Evolutionary conservation across 768 basidiomycete genomes (phyloP).

Genomic region (Auricularia heimuer): DNA sequence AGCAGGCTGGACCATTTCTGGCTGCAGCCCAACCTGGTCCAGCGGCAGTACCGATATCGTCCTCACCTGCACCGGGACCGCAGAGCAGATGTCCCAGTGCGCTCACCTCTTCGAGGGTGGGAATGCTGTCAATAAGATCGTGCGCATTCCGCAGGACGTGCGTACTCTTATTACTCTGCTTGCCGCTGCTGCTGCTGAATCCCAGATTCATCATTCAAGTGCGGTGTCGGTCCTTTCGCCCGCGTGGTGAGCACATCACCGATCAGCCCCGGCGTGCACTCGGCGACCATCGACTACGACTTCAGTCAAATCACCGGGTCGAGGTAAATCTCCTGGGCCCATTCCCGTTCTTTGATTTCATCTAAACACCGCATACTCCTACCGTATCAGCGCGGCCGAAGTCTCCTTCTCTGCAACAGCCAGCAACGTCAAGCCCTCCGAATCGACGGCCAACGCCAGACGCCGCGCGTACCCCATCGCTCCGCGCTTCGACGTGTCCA

Average conservation of each 20-base stretch:
- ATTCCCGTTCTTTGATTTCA: neutral
- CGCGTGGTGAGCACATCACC: neutral
- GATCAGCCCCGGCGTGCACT: slow-evolving; percentile 22
- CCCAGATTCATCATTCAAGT: slow-evolving; percentile 1
- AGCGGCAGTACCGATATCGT: slow-evolving; percentile 2
- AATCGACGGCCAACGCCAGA: neutral
- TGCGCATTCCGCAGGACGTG: slow-evolving; percentile 43
- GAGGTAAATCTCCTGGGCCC: neutral
- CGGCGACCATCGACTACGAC: slow-evolving; percentile 32
- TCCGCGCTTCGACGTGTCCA: neutral
- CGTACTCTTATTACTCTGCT: slow-evolving; percentile 9
- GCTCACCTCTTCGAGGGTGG: slow-evolving; percentile 30
- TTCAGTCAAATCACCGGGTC: slow-evolving; percentile 15
- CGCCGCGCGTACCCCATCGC: neutral
- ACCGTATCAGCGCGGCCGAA: neutral
- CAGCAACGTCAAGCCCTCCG: neutral
- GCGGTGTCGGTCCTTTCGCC: slow-evolving; percentile 8
- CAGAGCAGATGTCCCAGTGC: slow-evolving; percentile 17
- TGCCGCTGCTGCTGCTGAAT: neutral
- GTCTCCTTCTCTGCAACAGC: neutral
- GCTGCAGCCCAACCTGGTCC: slow-evolving; percentile 29
- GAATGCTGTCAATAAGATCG: slow-evolving; percentile 36
- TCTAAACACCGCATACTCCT: neutral
- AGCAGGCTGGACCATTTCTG: slow-evolving; percentile 43
- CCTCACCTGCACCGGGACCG: neutral